Evolutionary conservation across 768 basidiomycete genomes (phyloP), one percentile per base, ranked within the genome.

Genomic region (Trichaptum fuscoviolaceum): DNA sequence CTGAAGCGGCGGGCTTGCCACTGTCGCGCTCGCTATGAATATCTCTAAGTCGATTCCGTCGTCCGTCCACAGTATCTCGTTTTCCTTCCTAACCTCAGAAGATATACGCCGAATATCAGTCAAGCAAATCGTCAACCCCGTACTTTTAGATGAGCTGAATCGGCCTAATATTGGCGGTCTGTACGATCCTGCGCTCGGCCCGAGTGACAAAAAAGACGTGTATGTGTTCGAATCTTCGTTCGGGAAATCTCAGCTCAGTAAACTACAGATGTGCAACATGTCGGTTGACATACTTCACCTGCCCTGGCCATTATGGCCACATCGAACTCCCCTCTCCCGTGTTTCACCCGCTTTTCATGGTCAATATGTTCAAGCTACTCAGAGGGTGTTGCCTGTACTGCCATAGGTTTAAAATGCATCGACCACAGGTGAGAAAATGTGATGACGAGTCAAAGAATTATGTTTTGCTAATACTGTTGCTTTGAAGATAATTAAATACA

Each of bases 281-380:
- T 75, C 90, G 85, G 66, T 85, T 97, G 72, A 92, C 88, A 61
- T 96, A 95, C 73, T 99, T 90, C 79, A 90, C 90, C 67, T 99
- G 97, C 76, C 96, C 97, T 1, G 97, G 97, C 20, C 97, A 99
- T 77, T 99, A 91, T 78, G 97, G 97, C 24, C 97, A 99, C 77
- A 96, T 99, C 68, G 95, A 98, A 68, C 85, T 99, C 7, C 95
- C 96, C 23, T 86, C 91, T 20, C 96, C 97, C 17, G 93, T 99
- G 1, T 99, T 92, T 74, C 96, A 99, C 73, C 97, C 97, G 0
- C 80, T 99, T 52, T 99, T 99, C 78, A 94, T 99, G 88, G 82
- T 84, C 35, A 93, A 96, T 72, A 89, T 91, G 82, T 96, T 89
- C 75, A 90, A 90, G 69, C 79, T 99, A 60, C 80, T 99, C 24